Evolutionary conservation across 1,139 yeast species (phyloP).

Genomic region (Pneumocystis sp.): DNA sequence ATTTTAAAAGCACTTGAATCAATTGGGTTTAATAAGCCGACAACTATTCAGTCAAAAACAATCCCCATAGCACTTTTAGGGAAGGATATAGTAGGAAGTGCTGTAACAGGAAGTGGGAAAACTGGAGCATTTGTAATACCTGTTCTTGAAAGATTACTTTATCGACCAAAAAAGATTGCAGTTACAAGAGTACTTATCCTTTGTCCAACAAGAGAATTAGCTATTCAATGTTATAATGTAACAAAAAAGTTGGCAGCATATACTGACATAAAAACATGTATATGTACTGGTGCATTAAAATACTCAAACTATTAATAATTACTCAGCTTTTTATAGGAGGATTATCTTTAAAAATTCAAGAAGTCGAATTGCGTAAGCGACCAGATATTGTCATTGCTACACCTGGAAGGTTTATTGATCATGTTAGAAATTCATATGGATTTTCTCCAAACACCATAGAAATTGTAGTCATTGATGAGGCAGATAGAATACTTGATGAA

Average conservation of each 20-base stretch:
- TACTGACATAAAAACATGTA: conserved; percentile 64
- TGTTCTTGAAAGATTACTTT: conserved; percentile 76
- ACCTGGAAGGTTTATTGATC: conserved; percentile 93
- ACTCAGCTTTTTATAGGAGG: conserved; percentile 30
- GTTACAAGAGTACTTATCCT: conserved; percentile 80
- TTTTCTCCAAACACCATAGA: conserved; percentile 84
- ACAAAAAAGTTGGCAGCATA: conserved; percentile 71
- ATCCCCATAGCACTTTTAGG: conserved; percentile 88
- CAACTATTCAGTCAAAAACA: conserved; percentile 86
- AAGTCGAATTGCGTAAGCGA: conserved; percentile 74
- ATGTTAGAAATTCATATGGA: conserved; percentile 84
- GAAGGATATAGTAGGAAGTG: conserved; percentile 96
- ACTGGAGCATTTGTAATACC: conserved; percentile 98
- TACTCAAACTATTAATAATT: neutral
- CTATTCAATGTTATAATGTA: conserved; percentile 89
- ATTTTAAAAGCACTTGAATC: conserved; percentile 66
- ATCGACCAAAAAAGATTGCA: conserved; percentile 71
- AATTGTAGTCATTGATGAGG: conserved; percentile 87
- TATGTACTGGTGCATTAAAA: conserved; percentile 60
- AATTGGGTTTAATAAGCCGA: conserved; percentile 70
- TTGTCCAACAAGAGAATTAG: conserved; percentile 95
- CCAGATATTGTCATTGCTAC: conserved; percentile 97
- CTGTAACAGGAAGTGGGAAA: conserved; percentile 98
- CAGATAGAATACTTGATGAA: conserved; percentile 97
- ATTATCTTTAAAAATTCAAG: conserved; percentile 83